These are phyloP conservation scores for Russula foetens DNA, from an alignment of 768 basidiomycete species.

Conservation along the genomic window DNA sequence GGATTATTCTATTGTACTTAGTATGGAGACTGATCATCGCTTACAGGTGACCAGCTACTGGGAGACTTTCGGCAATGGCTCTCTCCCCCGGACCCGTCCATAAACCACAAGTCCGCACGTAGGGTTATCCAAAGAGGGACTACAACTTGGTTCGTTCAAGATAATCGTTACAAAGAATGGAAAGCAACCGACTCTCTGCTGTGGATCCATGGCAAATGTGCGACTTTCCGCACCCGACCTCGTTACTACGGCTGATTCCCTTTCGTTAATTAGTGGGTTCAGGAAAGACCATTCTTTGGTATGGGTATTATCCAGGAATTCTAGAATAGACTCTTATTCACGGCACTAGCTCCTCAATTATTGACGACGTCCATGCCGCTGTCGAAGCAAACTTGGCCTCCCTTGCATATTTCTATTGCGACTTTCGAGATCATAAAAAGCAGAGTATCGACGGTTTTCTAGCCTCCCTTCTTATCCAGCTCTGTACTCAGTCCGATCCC, in stretches of 20 bases:
- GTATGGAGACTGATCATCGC: not conserved
- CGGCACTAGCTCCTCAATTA: constrained; percentile 2
- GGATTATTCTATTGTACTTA: not conserved
- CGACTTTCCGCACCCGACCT: not conserved
- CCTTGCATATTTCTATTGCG: constrained; percentile 6
- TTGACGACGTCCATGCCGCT: constrained; percentile 1
- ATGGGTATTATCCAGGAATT: not conserved
- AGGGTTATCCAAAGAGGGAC: not conserved
- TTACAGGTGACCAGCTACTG: not conserved
- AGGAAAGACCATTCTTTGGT: constrained; percentile 10
- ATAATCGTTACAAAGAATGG: constrained; percentile 4
- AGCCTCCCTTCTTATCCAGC: not conserved
- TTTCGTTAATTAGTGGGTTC: not conserved
- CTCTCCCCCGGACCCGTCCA: constrained; percentile 4
- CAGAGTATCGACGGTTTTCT: not conserved
- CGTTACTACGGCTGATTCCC: not conserved
- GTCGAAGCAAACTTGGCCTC: constrained; percentile 2
- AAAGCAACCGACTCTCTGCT: not conserved
- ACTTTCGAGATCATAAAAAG: constrained; percentile 3
- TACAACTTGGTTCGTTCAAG: constrained; percentile 2
- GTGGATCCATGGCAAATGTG: constrained; percentile 10
- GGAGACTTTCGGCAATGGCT: constrained; percentile 1
- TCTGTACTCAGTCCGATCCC: constrained; percentile 1
- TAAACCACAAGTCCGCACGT: not conserved
- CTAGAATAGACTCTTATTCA: not conserved